Conservation (phyloP, 73 alveolate species). For the Breviolum minutum region DNA sequence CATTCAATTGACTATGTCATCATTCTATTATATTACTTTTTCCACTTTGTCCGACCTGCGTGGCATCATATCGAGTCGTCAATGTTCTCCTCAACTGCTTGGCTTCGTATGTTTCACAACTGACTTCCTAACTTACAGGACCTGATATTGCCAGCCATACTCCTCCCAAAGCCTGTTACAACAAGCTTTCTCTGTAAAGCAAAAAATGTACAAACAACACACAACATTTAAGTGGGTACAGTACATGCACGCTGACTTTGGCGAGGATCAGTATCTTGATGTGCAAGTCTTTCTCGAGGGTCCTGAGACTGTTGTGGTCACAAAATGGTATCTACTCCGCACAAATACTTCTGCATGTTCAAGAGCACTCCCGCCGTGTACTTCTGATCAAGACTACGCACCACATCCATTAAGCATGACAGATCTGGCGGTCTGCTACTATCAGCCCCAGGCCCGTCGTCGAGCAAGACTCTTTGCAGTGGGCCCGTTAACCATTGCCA, state of each 20-base stretch:
- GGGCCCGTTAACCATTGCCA: slow-evolving; percentile 92
- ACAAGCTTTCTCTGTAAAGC: not conserved
- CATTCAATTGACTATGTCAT: too few species aligned
- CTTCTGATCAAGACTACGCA: too few species aligned
- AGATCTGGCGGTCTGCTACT: too few species aligned
- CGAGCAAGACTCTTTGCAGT: slow-evolving; percentile 35
- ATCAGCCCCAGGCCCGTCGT: slow-evolving; percentile 3
- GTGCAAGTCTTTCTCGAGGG: slow-evolving; percentile 30
- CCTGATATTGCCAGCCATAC: not conserved
- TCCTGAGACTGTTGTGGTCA: not conserved
- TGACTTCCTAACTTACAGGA: too few species aligned
- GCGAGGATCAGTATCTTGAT: slow-evolving; percentile 44
- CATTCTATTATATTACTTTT: too few species aligned
- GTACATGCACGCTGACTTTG: not conserved
- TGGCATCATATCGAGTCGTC: slow-evolving; percentile 24
- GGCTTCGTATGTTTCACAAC: too few species aligned
- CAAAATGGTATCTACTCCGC: not conserved
- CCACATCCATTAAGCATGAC: too few species aligned
- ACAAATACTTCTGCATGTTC: not conserved
- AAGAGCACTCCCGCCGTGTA: too few species aligned
- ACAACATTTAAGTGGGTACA: too few species aligned
- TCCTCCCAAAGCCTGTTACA: not conserved
- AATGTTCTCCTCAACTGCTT: slow-evolving; percentile 15
- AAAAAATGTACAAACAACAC: too few species aligned
- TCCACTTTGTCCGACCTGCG: not conserved